Evolutionary conservation across 305 asterid species (phyloP).

Genomic region (Fraxinus angustifolia): DNA sequence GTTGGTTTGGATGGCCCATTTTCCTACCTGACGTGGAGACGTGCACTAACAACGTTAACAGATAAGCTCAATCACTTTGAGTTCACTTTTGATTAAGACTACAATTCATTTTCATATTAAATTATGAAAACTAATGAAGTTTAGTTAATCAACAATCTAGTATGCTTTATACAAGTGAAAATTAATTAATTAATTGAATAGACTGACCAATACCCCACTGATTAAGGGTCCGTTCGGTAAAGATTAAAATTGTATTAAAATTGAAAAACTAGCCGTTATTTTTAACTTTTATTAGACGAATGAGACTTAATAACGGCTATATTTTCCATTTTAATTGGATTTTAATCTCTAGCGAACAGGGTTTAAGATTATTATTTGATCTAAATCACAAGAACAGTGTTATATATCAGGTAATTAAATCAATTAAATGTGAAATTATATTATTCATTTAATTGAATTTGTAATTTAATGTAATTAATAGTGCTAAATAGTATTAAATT

Average conservation of each 20-base stretch:
- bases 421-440: no score
- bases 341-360: no score
- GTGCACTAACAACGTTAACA: not conserved
- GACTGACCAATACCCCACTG: not conserved
- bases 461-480: no score
- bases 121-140: not conserved
- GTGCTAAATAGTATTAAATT: no score
- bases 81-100: not conserved
- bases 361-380: not conserved
- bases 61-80: not conserved
- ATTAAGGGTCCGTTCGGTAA: not conserved
- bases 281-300: no score
- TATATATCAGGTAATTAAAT: no score
- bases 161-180: not conserved
- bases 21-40: not conserved
- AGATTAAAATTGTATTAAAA: no score
- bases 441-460: no score
- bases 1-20: not conserved
- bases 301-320: no score
- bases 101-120: not conserved
- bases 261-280: no score
- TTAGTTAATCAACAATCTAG: not conserved
- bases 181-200: not conserved
- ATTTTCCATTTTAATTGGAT: no score
- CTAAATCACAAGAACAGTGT: not conserved